Conservation (phyloP, 148 eudicot species). For the Vaccinium corymbosum region DNA sequence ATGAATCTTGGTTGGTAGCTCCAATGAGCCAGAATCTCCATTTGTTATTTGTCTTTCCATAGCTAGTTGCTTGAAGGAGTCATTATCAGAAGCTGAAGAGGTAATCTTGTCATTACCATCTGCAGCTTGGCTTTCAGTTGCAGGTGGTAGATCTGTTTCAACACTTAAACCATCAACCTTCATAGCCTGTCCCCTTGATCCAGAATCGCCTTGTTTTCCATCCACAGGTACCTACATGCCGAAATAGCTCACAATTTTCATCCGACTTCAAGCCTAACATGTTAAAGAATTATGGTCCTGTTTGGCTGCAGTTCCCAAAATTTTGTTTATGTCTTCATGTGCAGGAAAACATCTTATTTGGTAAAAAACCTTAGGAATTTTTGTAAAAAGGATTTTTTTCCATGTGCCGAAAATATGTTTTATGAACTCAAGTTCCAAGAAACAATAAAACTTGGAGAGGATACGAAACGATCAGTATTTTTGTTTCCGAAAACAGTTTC, state of each 20-base stretch:
- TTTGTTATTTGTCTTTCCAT: too few relatives aligned
- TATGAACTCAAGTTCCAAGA: too few relatives aligned
- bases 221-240: constrained; percentile 13
- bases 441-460: too few relatives aligned
- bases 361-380: not conserved
- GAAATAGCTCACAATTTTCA: not conserved
- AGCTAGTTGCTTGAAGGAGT: too few relatives aligned
- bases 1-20: too few relatives aligned
- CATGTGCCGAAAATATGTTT: too few relatives aligned
- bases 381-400: not conserved
- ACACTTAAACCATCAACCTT: constrained; percentile 10
- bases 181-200: not conserved
- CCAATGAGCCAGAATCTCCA: too few relatives aligned
- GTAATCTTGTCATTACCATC: not conserved
- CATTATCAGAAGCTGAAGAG: not conserved
- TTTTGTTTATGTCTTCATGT: not conserved
- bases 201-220: constrained; percentile 11
- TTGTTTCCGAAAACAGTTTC: not conserved
- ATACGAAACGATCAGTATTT: too few relatives aligned
- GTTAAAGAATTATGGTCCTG: not conserved
- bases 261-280: not conserved
- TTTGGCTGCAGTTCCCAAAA: not conserved
- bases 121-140: not conserved
- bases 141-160: not conserved
- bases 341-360: not conserved